These are phyloP conservation scores for Heterobasidion irregulare DNA, from an alignment of 1,284 basidiomycete species.

Conservation along the genomic window DNA sequence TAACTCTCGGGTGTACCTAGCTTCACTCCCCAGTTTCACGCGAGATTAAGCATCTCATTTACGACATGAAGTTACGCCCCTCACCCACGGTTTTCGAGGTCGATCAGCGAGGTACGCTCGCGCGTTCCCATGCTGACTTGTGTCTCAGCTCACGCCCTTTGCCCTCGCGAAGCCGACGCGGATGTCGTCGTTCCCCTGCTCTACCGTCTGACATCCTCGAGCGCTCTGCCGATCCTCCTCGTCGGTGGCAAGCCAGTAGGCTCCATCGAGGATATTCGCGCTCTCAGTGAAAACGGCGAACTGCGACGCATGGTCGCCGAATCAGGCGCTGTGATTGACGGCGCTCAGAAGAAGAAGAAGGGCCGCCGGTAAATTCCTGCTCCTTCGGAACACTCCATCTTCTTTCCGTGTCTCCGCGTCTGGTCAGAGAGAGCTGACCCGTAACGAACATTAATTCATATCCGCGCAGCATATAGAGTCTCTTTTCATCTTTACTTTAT, in stretches of 20 bases:
- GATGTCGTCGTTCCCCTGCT: slow-evolving; percentile 37
- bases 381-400: not conserved
- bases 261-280: slow-evolving; percentile 46
- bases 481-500: not conserved
- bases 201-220: slow-evolving; percentile 42
- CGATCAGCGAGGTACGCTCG: slow-evolving; percentile 50
- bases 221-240: slow-evolving; percentile 63
- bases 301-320: slow-evolving; percentile 43
- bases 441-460: not conserved
- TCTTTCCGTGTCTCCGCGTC: not conserved
- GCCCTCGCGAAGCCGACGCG: slow-evolving; percentile 30
- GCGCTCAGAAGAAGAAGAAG: slow-evolving; percentile 48
- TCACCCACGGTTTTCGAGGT: slow-evolving; percentile 67
- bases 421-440: not conserved
- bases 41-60: slow-evolving; percentile 58
- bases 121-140: not conserved
- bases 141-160: not conserved
- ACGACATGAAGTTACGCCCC: slow-evolving; percentile 54
- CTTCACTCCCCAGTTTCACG: slow-evolving; percentile 54
- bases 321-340: slow-evolving; percentile 51
- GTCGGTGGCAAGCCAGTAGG: slow-evolving; percentile 58
- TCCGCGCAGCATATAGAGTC: not conserved
- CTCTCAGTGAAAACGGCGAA: slow-evolving; percentile 39
- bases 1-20: slow-evolving; percentile 23
- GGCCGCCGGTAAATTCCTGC: slow-evolving; percentile 17